Base-by-base conservation (phyloP, 2,329 filamentous ascomycete species). In the Xylaria sp. region DNA sequence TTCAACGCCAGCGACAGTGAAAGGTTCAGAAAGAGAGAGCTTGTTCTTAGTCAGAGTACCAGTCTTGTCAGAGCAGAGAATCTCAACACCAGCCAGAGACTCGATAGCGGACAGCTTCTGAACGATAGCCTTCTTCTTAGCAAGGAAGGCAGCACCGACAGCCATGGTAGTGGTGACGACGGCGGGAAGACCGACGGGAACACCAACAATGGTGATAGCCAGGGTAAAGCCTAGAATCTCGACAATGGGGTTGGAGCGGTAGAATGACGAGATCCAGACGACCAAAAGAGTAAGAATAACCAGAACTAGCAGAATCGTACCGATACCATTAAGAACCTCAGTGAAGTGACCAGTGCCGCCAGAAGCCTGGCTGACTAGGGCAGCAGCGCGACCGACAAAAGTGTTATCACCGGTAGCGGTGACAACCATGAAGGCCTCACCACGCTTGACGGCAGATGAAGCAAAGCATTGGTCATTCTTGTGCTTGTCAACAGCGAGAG, bases 91-190 rank as follows among this genome's bases (percentile, higher is more conserved):
- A 77, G 93, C 93, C 71, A 97, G 87, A 29, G 93, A 96, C 85
- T 97, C 93, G 69, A 97, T 97, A 71, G 93, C 93, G 38, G 91
- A 93, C 60, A 97, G 89, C 85, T 95, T 96, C 84, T 96, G 93
- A 72, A 97, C 93, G 73, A 97, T 96, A 61, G 93, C 94, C 84
- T 94, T 89, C 86, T 95, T 94, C 86, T 94, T 94, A 76, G 93
- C 93, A 66, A 97, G 88, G 81, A 96, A 96, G 70, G 93, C 92
- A 72, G 93, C 93, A 83, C 93, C 93, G 79, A 97, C 93, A 79
- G 93, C 93, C 93, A 97, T 96, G 78, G 93, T 97, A 74, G 93
- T 97, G 75, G 94, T 97, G 68, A 96, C 93, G 83, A 97, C 93
- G 74, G 92, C 93, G 67, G 93, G 93, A 72, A 97, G 92, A 90